Base-by-base conservation (phyloP, 2,329 filamentous ascomycete species). In the Mariannaea elegans region DNA sequence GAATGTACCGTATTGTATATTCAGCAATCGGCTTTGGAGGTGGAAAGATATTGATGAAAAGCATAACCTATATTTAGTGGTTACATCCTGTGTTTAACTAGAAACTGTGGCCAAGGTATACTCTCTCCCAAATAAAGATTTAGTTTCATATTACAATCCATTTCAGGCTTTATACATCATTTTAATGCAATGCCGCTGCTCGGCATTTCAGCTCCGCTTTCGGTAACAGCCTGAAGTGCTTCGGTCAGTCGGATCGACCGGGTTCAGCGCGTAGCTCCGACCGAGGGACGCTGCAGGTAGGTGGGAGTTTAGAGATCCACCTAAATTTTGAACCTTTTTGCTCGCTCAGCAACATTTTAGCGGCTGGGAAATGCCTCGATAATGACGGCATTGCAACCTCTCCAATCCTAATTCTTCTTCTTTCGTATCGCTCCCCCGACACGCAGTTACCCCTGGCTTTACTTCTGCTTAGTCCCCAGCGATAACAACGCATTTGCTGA, bases 291-390 rank as follows among this genome's bases (percentile, higher is more conserved):
- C 18, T 21, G 56, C 55, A 58, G 56, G 65, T 54, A 44, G 41
- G 21, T 19, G 41, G 45, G 51, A 41, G 46, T 56, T 46, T 19
- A 46, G 23, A 47, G 65, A 59, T 62, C 69, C 67, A 71, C 69
- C 61, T 36, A 69, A 59, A 53, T 62, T 68, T 64, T 64, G 39
- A 18, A 27, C 29, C 47, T 61, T 62, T n/a, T 44, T 19, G 56
- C 56, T 58, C 51, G 62, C 67, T 67, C 66, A 69, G 65, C 52
- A 55, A 47, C 44, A 13, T 63, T 58, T 65, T 65, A 66, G 67
- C 66, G 66, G 62, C 61, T 71, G 61, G 67, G 69, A 74, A 75
- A 74, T 73, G 68, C 72, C 71, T 71, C 71, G 67, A 69, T 62
- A 61, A 74, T 75, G 73, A 75, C 73, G 71, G 73, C 70, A 74